Evolutionary conservation across 2,329 filamentous ascomycete genomes (phyloP), one percentile per base, ranked within the genome.

Genomic region (Phaeosphaeriaceae sp.): DNA sequence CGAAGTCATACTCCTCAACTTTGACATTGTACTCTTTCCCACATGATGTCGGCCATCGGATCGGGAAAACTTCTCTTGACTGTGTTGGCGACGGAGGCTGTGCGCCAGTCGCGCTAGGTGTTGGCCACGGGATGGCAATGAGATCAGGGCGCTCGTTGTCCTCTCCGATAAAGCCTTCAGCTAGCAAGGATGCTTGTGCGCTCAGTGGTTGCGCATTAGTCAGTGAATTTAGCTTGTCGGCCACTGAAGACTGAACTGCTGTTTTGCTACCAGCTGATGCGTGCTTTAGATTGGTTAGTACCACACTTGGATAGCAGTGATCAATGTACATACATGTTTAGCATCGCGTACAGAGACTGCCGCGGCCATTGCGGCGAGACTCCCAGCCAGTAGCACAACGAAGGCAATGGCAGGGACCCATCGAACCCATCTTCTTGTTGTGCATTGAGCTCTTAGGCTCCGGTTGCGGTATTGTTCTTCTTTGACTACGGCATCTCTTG

Each of bases 11-110:
- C 44, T 71, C 68, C 25, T 74, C 70, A 1, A 62, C 72, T 51
- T 69, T 73, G 17, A 70, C 64, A 21, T 71, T 75, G 65, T 76
- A 76, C 21, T 72, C 58, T 49, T 71, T 74, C 11, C 72, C 71
- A 42, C 74, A 77, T 40, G 63, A 66, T n/a, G 63, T 55, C 15
- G 74, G 74, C 74, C 74, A 77, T 31, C 73, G 67, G n/a, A 76
- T 76, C 2, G 74, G 74, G 50, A 72, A 76, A 7, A 60, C 57
- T 36, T 71, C 51, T 46, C 65, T 65, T 19, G 62, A 60, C 33
- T 58, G 55, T 19, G 59, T 41, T 15, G 56, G 51, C 11, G 52
- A 54, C 2, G 61, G 57, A n/a, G 67, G 64, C 19, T 62, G 48
- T 13, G 62, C 51, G 10, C 63, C 60, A 22, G 60, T 41, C 20